These are phyloP conservation scores for Tylopilus intermedius DNA, from an alignment of 768 basidiomycete species.

Conservation along the genomic window DNA sequence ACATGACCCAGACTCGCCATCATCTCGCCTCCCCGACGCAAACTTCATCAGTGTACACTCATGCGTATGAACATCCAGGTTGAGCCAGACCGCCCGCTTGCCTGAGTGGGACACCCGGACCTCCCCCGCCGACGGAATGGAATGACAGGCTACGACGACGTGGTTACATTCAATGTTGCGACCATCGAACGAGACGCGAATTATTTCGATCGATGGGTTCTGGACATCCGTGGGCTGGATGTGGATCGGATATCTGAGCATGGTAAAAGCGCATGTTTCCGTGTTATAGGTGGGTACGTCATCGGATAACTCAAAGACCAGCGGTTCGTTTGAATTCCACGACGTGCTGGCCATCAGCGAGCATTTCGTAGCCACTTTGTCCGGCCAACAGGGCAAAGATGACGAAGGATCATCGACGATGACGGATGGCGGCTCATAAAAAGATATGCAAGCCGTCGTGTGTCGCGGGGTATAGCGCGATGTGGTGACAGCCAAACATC, in stretches of 20 bases:
- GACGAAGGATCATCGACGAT: conserved; percentile 8
- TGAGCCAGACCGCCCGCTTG: conserved; percentile 19
- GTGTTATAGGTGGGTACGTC: conserved; percentile 3
- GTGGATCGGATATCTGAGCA: conserved; percentile 9
- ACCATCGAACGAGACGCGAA: conserved; percentile 15
- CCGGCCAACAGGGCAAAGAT: conserved; percentile 15
- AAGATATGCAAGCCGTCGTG: conserved; percentile 6
- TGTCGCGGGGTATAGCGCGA: background rate
- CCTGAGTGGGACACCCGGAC: conserved; percentile 18
- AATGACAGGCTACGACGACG: conserved; percentile 7
- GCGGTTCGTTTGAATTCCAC: conserved; percentile 10
- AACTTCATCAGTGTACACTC: conserved; percentile 48
- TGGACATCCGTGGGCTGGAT: background rate
- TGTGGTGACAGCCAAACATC: conserved; percentile 6
- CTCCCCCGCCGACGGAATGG: conserved; percentile 10
- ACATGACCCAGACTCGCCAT: conserved; percentile 5
- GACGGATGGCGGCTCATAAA: conserved; percentile 14
- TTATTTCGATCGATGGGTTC: background rate
- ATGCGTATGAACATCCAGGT: conserved; percentile 22
- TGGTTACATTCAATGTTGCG: background rate
- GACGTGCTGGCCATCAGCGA: conserved; percentile 11
- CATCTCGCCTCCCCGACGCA: conserved; percentile 26
- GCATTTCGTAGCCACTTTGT: background rate
- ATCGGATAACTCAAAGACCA: conserved; percentile 14
- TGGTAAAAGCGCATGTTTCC: conserved; percentile 8